Percentiles rank a stretch among this genome's conserved stretches.
phyloP scores from a whole-genome alignment of 495 filamentous ascomycete species.

The Astrothelium subdiscretum region DNA sequence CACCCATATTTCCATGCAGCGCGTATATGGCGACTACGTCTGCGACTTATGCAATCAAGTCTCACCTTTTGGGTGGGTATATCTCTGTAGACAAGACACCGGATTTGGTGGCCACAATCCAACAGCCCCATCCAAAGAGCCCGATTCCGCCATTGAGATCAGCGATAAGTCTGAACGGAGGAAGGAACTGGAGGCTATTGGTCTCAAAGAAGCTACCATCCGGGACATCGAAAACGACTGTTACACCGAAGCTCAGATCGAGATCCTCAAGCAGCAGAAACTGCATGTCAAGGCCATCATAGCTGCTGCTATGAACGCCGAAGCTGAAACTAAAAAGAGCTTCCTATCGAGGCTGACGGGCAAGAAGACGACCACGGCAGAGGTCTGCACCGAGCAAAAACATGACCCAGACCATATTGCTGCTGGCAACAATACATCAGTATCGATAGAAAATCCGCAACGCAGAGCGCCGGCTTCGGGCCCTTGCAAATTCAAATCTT shows the following conservation, averaged over 20 bases:
- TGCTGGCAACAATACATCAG: not conserved
- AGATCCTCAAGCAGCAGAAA: constrained; percentile 18
- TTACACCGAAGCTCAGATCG: constrained; percentile 18
- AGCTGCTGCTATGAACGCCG: not conserved
- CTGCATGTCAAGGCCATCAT: constrained; percentile 12
- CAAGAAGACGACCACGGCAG: not conserved
- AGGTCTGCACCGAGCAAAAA: not conserved
- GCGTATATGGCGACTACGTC: constrained; percentile 33
- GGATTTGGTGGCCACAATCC: not conserved
- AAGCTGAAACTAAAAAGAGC: not conserved
- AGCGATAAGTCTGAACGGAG: not conserved
- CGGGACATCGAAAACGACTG: constrained; percentile 8
- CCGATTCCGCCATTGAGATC: constrained; percentile 14
- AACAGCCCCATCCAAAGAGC: constrained; percentile 24
- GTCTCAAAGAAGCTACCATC: constrained; percentile 13
- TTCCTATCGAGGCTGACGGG: not conserved
- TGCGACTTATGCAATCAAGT: constrained; percentile 42
- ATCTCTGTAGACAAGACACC: constrained; percentile 41
- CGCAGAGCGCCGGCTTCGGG: not conserved
- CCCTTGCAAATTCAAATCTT: constrained; percentile 21
- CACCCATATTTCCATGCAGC: constrained; percentile 49
- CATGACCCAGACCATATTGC: not conserved
- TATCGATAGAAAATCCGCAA: not conserved
- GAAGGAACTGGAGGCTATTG: constrained; percentile 7
- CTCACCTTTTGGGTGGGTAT: constrained; percentile 52